These are phyloP conservation scores for Fusarium chlamydosporum DNA, from an alignment of 2,329 filamentous ascomycete species.

Conservation along the genomic window DNA sequence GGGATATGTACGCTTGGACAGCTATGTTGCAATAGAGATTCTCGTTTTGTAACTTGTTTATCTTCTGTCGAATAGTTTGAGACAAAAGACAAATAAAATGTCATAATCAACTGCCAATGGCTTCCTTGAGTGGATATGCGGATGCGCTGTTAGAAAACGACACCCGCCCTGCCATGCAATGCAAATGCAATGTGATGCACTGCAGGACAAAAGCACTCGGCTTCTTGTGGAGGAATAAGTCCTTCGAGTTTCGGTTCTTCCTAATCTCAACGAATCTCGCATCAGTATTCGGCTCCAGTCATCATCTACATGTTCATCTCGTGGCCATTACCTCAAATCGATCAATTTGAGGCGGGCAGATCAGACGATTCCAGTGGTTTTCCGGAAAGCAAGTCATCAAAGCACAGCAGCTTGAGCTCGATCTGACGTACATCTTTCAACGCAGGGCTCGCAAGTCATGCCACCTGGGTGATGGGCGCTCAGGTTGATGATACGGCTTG, in stretches of 20 bases:
- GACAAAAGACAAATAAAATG: conserved; percentile 4
- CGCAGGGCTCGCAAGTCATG: conserved; percentile 52
- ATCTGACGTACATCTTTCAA: conserved; percentile 47
- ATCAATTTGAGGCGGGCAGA: conserved; percentile 40
- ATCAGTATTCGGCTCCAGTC: conserved; percentile 30
- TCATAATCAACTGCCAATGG: conserved; percentile 22
- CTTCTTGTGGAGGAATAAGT: conserved; percentile 36
- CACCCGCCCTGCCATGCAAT: conserved; percentile 44
- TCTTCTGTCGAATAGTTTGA: conserved; percentile 17
- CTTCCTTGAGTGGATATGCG: conserved; percentile 25
- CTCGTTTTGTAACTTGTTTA: conserved; percentile 22
- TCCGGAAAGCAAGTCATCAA: conserved; percentile 35
- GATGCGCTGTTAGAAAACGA: conserved; percentile 37
- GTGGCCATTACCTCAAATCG: conserved; percentile 33
- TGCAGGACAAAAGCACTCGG: conserved; percentile 31
- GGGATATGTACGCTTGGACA: conserved; percentile 42
- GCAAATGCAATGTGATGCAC: conserved; percentile 42
- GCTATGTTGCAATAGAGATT: conserved; percentile 27
- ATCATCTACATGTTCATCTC: conserved; percentile 38
- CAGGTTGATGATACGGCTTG: conserved; percentile 12
- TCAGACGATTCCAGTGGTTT: conserved; percentile 25
- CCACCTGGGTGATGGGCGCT: conserved; percentile 32
- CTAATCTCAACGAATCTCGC: conserved; percentile 43
- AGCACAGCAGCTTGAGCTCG: conserved; percentile 32
- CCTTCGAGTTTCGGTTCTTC: conserved; percentile 18